These are phyloP conservation scores for Plasmodium sp. DNA, from an alignment of 169 alveolate species.

Conservation along the genomic window DNA sequence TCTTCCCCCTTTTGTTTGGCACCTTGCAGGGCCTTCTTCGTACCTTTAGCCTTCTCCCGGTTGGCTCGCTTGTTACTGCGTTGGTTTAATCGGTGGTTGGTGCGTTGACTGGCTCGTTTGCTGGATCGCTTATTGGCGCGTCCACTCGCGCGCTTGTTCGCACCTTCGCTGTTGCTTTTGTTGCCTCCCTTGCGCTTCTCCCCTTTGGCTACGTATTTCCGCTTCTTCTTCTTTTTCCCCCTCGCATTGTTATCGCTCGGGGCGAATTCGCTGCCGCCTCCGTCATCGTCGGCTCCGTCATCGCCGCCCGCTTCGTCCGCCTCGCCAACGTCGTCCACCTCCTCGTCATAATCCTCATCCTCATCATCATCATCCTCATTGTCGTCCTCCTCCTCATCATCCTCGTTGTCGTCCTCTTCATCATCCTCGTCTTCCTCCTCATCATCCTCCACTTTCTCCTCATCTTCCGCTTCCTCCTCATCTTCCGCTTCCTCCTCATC, in stretches of 20 bases:
- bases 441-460: not conserved
- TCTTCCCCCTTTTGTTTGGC: not conserved
- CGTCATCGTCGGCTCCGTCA: not conserved
- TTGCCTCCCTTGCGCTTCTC: not conserved
- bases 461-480: not conserved
- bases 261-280: not conserved
- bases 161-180: not conserved
- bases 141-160: not conserved
- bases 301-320: not conserved
- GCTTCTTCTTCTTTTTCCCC: slow-evolving; percentile 7
- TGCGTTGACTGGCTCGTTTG: not conserved
- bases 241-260: not conserved
- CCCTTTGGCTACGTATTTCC: not conserved
- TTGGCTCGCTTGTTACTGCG: not conserved
- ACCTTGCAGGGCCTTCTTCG: not conserved
- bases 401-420: not conserved
- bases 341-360: not conserved
- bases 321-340: not conserved
- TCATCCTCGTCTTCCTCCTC: not conserved
- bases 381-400: not conserved
- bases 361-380: not conserved
- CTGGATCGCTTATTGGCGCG: not conserved
- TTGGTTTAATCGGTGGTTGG: not conserved
- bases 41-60: not conserved
- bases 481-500: slow-evolving; percentile 3